Conservation (phyloP, 2,329 filamentous ascomycete genomes). For the Cladosporium sp. region DNA sequence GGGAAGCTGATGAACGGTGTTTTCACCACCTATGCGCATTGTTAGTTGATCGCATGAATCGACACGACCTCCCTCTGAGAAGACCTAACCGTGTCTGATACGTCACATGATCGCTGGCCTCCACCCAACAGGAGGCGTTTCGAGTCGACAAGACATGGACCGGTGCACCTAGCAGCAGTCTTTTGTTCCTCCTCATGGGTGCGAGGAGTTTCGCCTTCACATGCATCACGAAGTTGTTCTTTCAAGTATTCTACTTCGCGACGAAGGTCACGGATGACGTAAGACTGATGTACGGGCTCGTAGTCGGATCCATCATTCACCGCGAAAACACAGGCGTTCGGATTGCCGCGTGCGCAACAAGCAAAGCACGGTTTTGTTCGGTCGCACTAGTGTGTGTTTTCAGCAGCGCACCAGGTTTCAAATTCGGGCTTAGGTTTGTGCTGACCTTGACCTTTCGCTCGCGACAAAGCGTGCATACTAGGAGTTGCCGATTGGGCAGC, state of each 20-base stretch:
- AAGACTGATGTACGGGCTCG: constrained; percentile 43
- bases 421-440: constrained; percentile 5
- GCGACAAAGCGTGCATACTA: constrained; percentile 46
- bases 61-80: no score
- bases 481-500: constrained; percentile 39
- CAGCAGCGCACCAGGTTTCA: not conserved
- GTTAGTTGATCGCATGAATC: no score
- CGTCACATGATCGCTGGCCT: no score
- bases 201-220: constrained; percentile 24
- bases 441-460: constrained; percentile 46
- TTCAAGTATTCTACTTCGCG: constrained; percentile 42
- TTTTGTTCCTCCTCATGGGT: constrained; percentile 36
- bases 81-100: no score
- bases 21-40: not conserved
- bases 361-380: constrained; percentile 46
- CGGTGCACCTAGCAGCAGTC: constrained; percentile 23
- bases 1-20: not conserved
- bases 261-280: constrained; percentile 43
- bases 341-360: constrained; percentile 43
- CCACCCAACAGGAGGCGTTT: no score
- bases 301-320: constrained; percentile 43
- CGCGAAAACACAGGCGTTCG: constrained; percentile 43
- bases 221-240: constrained; percentile 34
- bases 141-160: no score
- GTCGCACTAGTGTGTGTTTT: constrained; percentile 35